Conservation (phyloP, 805 yeast genomes). For the Saccharomycopsis sp. region DNA sequence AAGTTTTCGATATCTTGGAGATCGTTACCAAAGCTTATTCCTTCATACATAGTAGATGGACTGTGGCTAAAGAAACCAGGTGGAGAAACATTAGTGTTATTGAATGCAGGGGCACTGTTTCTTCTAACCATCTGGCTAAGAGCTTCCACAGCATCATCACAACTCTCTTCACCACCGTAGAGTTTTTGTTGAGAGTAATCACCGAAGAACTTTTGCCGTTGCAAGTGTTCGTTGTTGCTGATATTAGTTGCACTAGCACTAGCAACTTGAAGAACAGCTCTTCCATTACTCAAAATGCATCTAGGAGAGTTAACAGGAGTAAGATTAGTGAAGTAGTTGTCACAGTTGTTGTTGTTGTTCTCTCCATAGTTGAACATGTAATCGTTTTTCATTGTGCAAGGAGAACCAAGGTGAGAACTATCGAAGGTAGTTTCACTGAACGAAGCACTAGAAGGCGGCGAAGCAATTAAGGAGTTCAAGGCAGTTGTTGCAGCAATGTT, state of each 20-base stretch:
- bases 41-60: neutral
- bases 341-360: neutral
- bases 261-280: constrained; percentile 8
- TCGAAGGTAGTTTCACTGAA: neutral
- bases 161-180: constrained; percentile 7
- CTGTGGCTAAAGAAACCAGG: neutral
- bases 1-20: neutral
- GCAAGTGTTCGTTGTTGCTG: neutral
- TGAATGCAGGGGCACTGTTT: neutral
- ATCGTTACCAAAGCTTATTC: neutral
- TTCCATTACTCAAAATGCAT: constrained; percentile 14
- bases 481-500: neutral
- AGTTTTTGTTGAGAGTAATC: neutral
- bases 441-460: neutral
- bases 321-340: neutral
- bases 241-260: neutral
- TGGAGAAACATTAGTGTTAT: neutral
- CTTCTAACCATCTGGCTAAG: constrained; percentile 7
- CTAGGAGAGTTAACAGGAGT: constrained; percentile 15
- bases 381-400: neutral
- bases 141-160: constrained; percentile 17
- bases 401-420: neutral
- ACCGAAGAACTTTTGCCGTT: neutral
- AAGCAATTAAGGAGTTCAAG: neutral
- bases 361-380: neutral